Conservation (phyloP, 176 grass and related monocot genomes). For the Zea mays region Zm-B73-REFERENCE-NAM-5.0 NC_050100.1:184933501-184934000, state of each 20-base stretch:
- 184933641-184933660: neutral
- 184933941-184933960: slow-evolving; percentile 27
- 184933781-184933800: slow-evolving; percentile 85
- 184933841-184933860: slow-evolving; percentile 59
- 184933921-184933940: slow-evolving; percentile 21
- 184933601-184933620: neutral
- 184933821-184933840: slow-evolving; percentile 69
- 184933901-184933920: slow-evolving; percentile 21
- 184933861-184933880: slow-evolving; percentile 80
- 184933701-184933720: slow-evolving; percentile 84
- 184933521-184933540: neutral
- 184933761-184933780: slow-evolving; percentile 66
- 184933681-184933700: neutral
- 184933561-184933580: slow-evolving; percentile 20
- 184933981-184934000: slow-evolving; percentile 2
- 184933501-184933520: too few species aligned
- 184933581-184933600: slow-evolving; percentile 8
- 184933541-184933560: slow-evolving; percentile 16
- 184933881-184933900: slow-evolving; percentile 34
- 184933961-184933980: slow-evolving; percentile 19
- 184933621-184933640: neutral
- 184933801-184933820: slow-evolving; percentile 86
- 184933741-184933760: slow-evolving; percentile 61
- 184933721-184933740: slow-evolving; percentile 61
- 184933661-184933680: slow-evolving; percentile 16